phyloP scores from a whole-genome alignment of 148 eudicot genomes.

The Mesembryanthemum crystallinum region DNA sequence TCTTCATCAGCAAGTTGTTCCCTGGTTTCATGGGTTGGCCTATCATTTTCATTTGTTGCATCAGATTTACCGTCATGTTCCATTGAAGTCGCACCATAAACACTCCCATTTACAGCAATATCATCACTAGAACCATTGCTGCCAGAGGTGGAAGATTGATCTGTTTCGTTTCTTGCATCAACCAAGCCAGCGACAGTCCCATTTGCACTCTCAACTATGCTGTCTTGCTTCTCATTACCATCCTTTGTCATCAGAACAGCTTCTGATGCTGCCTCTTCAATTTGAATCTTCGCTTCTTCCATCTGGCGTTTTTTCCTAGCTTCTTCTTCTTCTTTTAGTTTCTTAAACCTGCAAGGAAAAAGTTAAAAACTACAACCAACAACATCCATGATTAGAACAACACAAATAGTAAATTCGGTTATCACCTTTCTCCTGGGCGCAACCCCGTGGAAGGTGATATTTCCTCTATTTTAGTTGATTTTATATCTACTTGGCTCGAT shows the following conservation, averaged over 20 bases:
- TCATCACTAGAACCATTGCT: constrained; percentile 23
- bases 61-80: constrained; percentile 32
- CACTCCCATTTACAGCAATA: constrained; percentile 40
- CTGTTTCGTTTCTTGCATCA: constrained; percentile 25
- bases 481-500: constrained; percentile 25
- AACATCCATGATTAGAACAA: neutral
- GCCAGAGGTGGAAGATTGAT: constrained; percentile 17
- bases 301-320: constrained; percentile 55
- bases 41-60: constrained; percentile 27
- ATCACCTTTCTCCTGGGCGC: constrained; percentile 88
- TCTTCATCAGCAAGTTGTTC: constrained; percentile 20
- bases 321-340: constrained; percentile 92
- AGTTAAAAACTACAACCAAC: neutral
- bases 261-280: constrained; percentile 34
- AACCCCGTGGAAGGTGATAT: constrained; percentile 44
- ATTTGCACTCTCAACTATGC: constrained; percentile 29
- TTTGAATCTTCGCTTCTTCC: constrained; percentile 55
- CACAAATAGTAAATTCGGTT: constrained; percentile 3
- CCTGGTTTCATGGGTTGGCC: constrained; percentile 17
- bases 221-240: constrained; percentile 31
- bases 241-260: constrained; percentile 24
- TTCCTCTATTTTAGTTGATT: constrained; percentile 32
- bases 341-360: constrained; percentile 59
- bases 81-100: constrained; percentile 27
- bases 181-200: constrained; percentile 25